phyloP scores from a whole-genome alignment of 1,284 basidiomycete species.

The Moesziomyces antarcticus region DNA sequence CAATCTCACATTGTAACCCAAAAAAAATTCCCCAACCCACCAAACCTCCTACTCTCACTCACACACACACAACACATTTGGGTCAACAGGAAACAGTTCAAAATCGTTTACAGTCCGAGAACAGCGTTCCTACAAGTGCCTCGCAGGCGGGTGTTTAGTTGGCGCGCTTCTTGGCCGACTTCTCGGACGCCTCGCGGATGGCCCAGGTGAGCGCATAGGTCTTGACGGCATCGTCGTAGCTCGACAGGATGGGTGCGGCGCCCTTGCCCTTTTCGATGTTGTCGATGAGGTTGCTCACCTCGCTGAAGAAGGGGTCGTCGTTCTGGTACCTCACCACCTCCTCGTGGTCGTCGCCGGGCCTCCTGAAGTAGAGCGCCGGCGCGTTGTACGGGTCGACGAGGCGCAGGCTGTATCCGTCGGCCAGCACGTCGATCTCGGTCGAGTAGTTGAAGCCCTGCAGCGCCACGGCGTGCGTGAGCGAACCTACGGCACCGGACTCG shows the following conservation, averaged over 20 bases:
- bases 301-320: slow-evolving; percentile 68
- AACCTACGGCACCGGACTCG: slow-evolving; percentile 63
- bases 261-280: slow-evolving; percentile 62
- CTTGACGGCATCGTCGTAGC: slow-evolving; percentile 65
- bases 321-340: slow-evolving; percentile 66
- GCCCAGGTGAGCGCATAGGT: slow-evolving; percentile 67
- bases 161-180: slow-evolving; percentile 49
- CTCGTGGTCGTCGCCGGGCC: slow-evolving; percentile 67
- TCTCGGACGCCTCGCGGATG: slow-evolving; percentile 62
- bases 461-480: slow-evolving; percentile 66
- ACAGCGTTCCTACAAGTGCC: no score
- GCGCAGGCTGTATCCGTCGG: slow-evolving; percentile 64
- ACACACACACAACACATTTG: no score
- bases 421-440: slow-evolving; percentile 65
- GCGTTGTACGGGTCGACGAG: slow-evolving; percentile 67
- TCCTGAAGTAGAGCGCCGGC: slow-evolving; percentile 65
- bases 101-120: background rate
- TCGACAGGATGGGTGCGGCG: slow-evolving; percentile 56
- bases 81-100: no score
- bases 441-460: slow-evolving; percentile 66
- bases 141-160: slow-evolving; percentile 4
- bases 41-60: no score
- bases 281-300: slow-evolving; percentile 65
- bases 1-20: no score
- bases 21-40: no score